Evolutionary conservation across 768 basidiomycete genomes (phyloP), one percentile per base, ranked within the genome.

Genomic region (Pleurotus citrinopileatus): DNA sequence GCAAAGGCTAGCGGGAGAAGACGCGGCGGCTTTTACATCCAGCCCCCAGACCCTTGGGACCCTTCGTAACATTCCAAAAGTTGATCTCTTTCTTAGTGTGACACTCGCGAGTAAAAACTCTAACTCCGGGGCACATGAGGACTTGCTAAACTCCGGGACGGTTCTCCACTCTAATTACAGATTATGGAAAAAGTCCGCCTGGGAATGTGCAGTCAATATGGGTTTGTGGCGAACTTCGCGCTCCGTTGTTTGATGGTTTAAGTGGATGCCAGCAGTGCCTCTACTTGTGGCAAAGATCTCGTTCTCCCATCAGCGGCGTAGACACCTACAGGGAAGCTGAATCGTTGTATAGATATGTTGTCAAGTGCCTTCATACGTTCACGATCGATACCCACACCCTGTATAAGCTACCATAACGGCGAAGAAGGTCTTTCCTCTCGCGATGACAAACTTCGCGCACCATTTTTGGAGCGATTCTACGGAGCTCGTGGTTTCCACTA

Each of bases 191-290:
- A 32, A 28, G n/a, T 32, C 32, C 47, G 34, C 34, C 27, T 51
- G 48, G 29, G 48, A 51, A 25, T 22, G 12, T 12, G 29, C 37
- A 37, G n/a, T 4, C 15, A 20, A 37, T 37, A 51, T 51, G 48
- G 48, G 48, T 51, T 51, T 51, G 48, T 51, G 48, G 48, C 48
- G 34, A 10, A 13, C 34, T 51, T 51, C 29, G 29, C 34, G 34
- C 34, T 51, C 23, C 19, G 15, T 23, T 17, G 48, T 36, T 10
- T 44, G 43, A 44, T 44, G 38, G 7, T 6, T 32, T 32, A 32
- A 13, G 29, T 32, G 29, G 1, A 40, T 19, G 12, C 38, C 17
- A 40, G 19, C 15, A 40, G 17, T n/a, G 17, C 38, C 32, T 40
- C 17, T 40, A n/a, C 7, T 13, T 2, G 38, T 40, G 38, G 38